Evolutionary conservation across 2,329 filamentous ascomycete genomes (phyloP), one percentile per base, ranked within the genome.

Genomic region (Fonsecaea monophora): DNA sequence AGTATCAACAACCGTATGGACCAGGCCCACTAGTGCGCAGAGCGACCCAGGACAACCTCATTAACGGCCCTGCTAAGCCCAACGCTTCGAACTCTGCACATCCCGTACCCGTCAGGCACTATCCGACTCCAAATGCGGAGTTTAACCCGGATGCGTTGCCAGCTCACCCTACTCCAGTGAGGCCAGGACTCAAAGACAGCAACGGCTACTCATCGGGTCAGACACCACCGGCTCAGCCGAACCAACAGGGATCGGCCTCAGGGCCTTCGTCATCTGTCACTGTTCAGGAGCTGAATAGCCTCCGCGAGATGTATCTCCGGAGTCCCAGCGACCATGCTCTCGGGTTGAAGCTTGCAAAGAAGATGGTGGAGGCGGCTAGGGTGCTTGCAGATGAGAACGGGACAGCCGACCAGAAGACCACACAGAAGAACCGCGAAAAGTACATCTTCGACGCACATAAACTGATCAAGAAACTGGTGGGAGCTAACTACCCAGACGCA

Each of bases 371-470:
- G 79, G 95, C 94, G 1, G 88, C 92, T 0, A 88, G 89, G 12
- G 87, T 91, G 4, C 85, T 99, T 1, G 87, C 92, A 2, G 91
- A 92, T 71, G 89, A 93, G 42, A 89, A 89, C 73, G 86, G 89
- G 8, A 88, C 90, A 30, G 85, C 87, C 8, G 92, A 95, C 73
- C 84, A 89, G 1, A 86, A 84, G 64, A 83, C 85, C 0, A 84
- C 82, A 40, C 82, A 82, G 68, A 89, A 86, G 75, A 87, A 86
- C 68, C 89, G 92, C 35, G 94, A 98, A 73, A 89, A 89, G 65
- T 98, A 94, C 76, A 82, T 94, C 15, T 81, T 89, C 71, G 95
- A 98, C 75, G 92, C 92, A 0, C 88, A 95, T 76, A 98, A 97
- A 78, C 88, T 94, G 30, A 82, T 98, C 53, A 97, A 97, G 82